Evolutionary conservation across 345 rosid species (phyloP), one percentile per base, ranked within the genome.

Genomic region (Eucalyptus marginata): DNA sequence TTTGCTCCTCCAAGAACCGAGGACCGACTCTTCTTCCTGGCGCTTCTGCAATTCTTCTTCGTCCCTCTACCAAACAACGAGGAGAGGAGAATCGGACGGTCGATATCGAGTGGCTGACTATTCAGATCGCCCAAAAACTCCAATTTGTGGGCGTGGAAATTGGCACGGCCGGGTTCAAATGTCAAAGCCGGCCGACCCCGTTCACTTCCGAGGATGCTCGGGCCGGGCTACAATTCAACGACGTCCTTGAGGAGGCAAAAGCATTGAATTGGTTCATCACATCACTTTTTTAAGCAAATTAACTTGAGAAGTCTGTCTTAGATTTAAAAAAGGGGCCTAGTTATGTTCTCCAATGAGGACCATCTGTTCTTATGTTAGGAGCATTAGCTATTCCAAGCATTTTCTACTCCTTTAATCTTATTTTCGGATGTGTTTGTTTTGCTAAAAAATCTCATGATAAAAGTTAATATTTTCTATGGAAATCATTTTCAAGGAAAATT

Each of bases 381-480:
- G 43, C 43, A 68, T 68, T 68, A 31, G 79, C 79, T 31, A 31
- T 16, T 68, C 22, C 79, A 68, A 15, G 79, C 12, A 18, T 8
- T 68, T 31, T 31, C 40, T 16, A 68, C 79, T 68, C 24, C 43
- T 68, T 33, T 68, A 31, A 31, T 15, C 22, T 0, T 7, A 4
- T 68, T 68, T 33, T 16, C 0, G 24, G 11, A 10, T 16, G 7
- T 36, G 22, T 31, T 68, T 31, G 6, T 33, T 66, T 16, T 1
- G 0, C 7, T 68, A 4, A 10, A 33, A 8, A 31, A 68, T 31
- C 36, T n/a, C 36, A 68, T 31, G 43, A 68, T 8, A 31, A 31
- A 16, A 17, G 43, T 1, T n/a, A 15, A 8, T 68, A 31, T 66
- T 66, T 31, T 1, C 10, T 8, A 68, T 0, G 0, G 2, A 31